Evolutionary conservation across 129 eudicot species (phyloP).

Genomic region (Lactuca sativa): DNA sequence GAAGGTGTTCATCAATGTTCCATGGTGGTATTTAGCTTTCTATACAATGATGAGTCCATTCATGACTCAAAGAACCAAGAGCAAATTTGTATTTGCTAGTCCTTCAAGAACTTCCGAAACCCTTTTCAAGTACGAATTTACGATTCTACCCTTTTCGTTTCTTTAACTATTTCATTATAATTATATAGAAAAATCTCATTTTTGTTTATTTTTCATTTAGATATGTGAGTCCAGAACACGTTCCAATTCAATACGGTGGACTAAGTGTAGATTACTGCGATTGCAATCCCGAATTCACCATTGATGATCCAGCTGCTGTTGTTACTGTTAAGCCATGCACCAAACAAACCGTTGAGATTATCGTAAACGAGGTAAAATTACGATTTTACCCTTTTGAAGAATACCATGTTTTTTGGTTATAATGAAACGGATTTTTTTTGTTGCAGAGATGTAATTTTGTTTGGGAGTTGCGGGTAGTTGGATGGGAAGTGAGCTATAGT

Average conservation of each 20-base stretch:
- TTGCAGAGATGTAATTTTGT: slow-evolving; percentile 66
- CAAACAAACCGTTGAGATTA: slow-evolving; percentile 82
- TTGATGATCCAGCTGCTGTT: slow-evolving; percentile 78
- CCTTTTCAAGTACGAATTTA: slow-evolving; percentile 67
- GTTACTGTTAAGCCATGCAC: slow-evolving; percentile 76
- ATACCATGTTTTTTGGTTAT: neutral
- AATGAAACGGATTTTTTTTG: neutral
- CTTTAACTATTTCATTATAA: neutral
- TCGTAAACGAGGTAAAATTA: slow-evolving; percentile 65
- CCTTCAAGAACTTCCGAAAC: slow-evolving; percentile 83
- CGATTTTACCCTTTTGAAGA: neutral
- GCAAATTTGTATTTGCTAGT: slow-evolving; percentile 95
- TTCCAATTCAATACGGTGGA: slow-evolving; percentile 86
- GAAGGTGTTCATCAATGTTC: slow-evolving; percentile 92
- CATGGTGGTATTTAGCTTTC: slow-evolving; percentile 98
- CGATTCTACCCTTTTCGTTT: slow-evolving; percentile 1
- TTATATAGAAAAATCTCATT: slow-evolving; percentile 7
- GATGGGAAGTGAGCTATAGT: slow-evolving; percentile 90
- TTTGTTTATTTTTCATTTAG: slow-evolving; percentile 37
- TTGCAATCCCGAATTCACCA: slow-evolving; percentile 69
- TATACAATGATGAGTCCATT: slow-evolving; percentile 79
- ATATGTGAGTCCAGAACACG: slow-evolving; percentile 83
- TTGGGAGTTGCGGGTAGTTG: slow-evolving; percentile 97
- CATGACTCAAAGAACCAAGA: slow-evolving; percentile 86
- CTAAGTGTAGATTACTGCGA: slow-evolving; percentile 72